Evolutionary conservation across 495 filamentous ascomycete species (phyloP).

Genomic region (Aspergillus sparsus): DNA sequence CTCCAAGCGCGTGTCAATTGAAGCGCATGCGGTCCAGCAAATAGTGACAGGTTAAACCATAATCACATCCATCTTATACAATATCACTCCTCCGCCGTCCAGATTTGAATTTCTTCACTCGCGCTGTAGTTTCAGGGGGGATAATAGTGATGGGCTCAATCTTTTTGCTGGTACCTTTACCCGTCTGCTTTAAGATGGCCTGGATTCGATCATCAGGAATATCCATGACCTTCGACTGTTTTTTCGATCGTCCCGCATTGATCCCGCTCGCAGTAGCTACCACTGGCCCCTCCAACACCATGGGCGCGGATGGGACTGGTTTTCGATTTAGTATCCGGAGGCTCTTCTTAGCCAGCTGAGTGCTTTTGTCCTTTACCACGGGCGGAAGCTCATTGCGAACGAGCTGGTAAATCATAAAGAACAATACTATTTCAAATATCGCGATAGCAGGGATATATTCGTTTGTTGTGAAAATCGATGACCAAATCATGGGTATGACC

Average conservation of each 20-base stretch:
- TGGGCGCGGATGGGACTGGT: neutral
- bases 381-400: constrained; percentile 13
- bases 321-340: constrained; percentile 1
- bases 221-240: constrained; percentile 11
- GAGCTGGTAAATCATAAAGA: constrained; percentile 14
- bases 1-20: neutral
- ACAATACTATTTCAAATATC: constrained; percentile 14
- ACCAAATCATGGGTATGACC: constrained; percentile 18
- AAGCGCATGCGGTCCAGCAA: too few species aligned
- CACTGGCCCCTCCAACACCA: neutral
- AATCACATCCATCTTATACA: constrained; percentile 5
- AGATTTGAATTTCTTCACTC: constrained; percentile 12
- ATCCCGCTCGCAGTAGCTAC: neutral
- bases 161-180: constrained; percentile 5
- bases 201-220: constrained; percentile 13
- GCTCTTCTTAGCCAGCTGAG: neutral
- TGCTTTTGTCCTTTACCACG: neutral
- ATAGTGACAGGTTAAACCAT: too few species aligned
- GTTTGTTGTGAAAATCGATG: constrained; percentile 11
- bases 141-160: neutral
- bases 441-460: constrained; percentile 11
- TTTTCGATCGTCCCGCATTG: neutral
- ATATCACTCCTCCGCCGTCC: constrained; percentile 17
- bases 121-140: constrained; percentile 10
- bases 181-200: neutral